Evolutionary conservation across 257 asterid species (phyloP), one percentile per base, ranked within the genome.

Genomic region (Capsicum baccatum): DNA sequence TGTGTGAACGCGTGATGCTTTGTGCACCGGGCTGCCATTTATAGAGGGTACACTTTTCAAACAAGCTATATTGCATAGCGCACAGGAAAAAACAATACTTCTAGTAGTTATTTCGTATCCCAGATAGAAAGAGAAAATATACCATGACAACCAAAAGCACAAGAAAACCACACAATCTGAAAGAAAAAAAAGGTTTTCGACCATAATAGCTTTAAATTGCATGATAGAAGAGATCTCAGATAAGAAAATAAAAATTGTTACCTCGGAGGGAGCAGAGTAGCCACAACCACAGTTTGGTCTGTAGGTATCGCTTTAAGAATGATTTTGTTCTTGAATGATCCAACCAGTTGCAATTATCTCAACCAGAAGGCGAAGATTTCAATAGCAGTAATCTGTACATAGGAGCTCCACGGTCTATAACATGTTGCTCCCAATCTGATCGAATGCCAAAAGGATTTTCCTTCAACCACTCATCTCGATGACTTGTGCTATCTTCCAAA

Each of bases 401-500:
- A 15, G 94, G 92, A 76, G 87, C 91, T 50, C 97, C 98, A 15
- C 97, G 95, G 50, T 87, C 94, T 57, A 96, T 59, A 84, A 92
- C 98, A 56, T 94, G 98, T 57, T 60, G 91, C 83, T 96, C 99
- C 99, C 98, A 96, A 83, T 94, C 98, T 16, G 99, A 93, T 86
- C 89, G 94, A 87, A 89, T 91, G 19, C 98, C 97, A 66, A 96
- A 93, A 21, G 99, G 98, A 86, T 94, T 96, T 81, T 93, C 91
- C 85, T 84, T 86, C 85, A 96, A 91, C 97, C 97, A 92, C 54
- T 82, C 91, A 15, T 70, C 84, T 76, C 73, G 67, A 7, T 83
- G 56, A 68, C 57, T 52, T 58, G 63, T 64, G 69, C 16, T 57
- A 57, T 56, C 81, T 37, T 85, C 89, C 11, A 71, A 66, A 84